Evolutionary conservation across 139 green algal species (phyloP).

Genomic region (Tetradesmus lagerheimii): DNA sequence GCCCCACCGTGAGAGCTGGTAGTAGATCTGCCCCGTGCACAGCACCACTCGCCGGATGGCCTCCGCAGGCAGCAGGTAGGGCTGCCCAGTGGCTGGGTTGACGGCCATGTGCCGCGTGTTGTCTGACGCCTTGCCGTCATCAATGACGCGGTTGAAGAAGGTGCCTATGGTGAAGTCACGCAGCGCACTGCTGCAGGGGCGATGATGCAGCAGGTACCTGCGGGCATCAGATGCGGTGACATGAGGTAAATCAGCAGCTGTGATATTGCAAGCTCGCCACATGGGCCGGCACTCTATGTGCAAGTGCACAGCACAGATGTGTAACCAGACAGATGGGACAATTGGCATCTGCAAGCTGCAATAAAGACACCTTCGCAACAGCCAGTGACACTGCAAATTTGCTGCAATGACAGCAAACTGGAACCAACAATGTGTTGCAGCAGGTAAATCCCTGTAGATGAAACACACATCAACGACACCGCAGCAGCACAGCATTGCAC

Average conservation of each 20-base stretch:
- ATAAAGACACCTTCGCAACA: too few relatives aligned
- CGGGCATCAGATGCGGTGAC: not conserved
- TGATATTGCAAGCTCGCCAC: too few relatives aligned
- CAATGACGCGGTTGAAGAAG: constrained; percentile 84
- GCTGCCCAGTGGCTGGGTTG: constrained; percentile 45
- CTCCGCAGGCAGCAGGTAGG: constrained; percentile 61
- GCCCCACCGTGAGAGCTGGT: constrained; percentile 57
- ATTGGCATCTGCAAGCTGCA: too few relatives aligned
- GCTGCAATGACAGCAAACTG: too few relatives aligned
- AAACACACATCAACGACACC: too few relatives aligned
- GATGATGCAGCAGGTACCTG: constrained; percentile 86
- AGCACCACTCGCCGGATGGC: constrained; percentile 75
- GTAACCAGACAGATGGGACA: too few relatives aligned
- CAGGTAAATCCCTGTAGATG: too few relatives aligned
- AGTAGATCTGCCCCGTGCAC: constrained; percentile 81
- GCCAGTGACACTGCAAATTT: too few relatives aligned
- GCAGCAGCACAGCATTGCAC: too few relatives aligned
- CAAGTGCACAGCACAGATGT: too few relatives aligned
- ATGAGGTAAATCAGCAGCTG: not conserved
- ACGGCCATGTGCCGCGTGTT: constrained; percentile 69
- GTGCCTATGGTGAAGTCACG: constrained; percentile 53
- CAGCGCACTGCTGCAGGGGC: constrained; percentile 71
- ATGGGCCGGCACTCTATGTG: too few relatives aligned
- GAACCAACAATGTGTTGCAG: too few relatives aligned
- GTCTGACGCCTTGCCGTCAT: constrained; percentile 76